phyloP scores from a whole-genome alignment of 2,329 filamentous ascomycete genomes.

The Nothophaeocryptopus gaeumannii region DNA sequence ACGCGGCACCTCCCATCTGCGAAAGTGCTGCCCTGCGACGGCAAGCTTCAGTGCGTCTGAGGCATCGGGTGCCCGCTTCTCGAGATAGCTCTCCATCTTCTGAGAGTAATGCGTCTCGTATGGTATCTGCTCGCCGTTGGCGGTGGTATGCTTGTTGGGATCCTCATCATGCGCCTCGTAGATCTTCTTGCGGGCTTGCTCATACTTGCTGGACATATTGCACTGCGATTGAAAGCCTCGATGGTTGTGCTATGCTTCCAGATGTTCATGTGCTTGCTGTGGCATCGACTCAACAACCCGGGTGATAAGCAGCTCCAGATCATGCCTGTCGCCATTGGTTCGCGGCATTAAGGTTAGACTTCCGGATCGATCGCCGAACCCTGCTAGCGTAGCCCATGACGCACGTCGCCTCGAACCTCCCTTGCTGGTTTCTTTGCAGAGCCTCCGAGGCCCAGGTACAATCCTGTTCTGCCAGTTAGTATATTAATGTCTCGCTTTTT shows the following conservation, averaged over 20 bases:
- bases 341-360: background rate
- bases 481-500: no score
- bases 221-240: no score
- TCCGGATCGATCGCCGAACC: no score
- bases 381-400: background rate
- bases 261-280: no score
- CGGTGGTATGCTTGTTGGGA: conserved; percentile 55
- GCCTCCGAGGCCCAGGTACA: no score
- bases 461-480: no score
- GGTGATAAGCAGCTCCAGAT: background rate
- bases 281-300: no score
- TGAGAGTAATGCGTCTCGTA: conserved; percentile 81
- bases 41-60: conserved; percentile 69
- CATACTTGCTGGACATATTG: conserved; percentile 28
- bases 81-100: conserved; percentile 74
- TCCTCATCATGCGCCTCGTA: conserved; percentile 70
- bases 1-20: conserved; percentile 79
- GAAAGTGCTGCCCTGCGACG: conserved; percentile 80
- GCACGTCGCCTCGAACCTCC: background rate
- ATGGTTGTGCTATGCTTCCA: no score
- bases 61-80: conserved; percentile 57
- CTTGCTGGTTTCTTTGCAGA: no score
- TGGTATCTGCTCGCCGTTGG: conserved; percentile 51
- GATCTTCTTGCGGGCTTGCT: conserved; percentile 59
- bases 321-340: conserved; percentile 3